Evolutionary conservation across 2,329 filamentous ascomycete species (phyloP).

Genomic region (Aspergillus sp.): DNA sequence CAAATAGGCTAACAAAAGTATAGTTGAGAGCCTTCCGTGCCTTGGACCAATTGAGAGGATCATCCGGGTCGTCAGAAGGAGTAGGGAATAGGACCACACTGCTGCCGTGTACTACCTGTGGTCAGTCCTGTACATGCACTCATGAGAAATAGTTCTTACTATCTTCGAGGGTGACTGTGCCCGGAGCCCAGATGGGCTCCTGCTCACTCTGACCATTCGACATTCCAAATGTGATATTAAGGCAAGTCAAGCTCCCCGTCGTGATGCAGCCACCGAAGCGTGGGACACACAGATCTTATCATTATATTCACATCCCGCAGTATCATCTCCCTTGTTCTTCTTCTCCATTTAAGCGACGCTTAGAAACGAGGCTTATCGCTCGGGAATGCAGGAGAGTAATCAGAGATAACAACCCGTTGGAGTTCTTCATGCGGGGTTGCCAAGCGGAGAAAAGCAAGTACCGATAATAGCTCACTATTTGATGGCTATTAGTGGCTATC

Average conservation of each 20-base stretch:
- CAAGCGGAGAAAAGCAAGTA: background rate
- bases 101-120: background rate
- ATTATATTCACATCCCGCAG: background rate
- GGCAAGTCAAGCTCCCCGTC: background rate
- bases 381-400: background rate
- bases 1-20: conserved; percentile 28
- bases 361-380: background rate
- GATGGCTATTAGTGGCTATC: background rate
- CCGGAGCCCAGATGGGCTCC: background rate
- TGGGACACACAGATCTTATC: background rate
- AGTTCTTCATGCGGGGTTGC: background rate
- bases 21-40: conserved; percentile 30
- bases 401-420: background rate
- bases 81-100: conserved; percentile 17
- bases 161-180: background rate
- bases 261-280: background rate
- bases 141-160: background rate
- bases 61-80: conserved; percentile 30
- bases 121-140: background rate
- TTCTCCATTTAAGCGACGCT: background rate
- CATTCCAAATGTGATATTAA: background rate
- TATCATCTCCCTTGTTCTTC: background rate
- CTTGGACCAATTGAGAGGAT: conserved; percentile 30
- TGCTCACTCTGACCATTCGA: background rate
- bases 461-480: background rate